phyloP scores from a whole-genome alignment of 2,329 filamentous ascomycete species.

The Verticillium albo-atrum region DNA sequence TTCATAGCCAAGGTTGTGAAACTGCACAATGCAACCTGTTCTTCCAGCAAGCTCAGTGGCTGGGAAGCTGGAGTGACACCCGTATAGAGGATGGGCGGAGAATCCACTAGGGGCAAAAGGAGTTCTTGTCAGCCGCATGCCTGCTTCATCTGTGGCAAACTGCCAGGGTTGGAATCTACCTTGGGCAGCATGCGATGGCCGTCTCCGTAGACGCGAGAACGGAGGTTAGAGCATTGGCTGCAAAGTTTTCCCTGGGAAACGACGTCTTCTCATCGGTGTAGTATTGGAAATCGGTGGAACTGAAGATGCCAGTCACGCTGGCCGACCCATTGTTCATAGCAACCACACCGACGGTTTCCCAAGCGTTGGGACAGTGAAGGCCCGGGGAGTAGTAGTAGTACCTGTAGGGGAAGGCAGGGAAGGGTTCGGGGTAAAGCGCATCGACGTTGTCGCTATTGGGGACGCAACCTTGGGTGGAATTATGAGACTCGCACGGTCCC shows the following conservation, averaged over 20 bases:
- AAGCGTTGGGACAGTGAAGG: conserved; percentile 15
- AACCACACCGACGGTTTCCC: conserved; percentile 16
- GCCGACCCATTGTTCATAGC: not conserved
- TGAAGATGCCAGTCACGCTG: not conserved
- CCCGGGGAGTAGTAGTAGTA: conserved; percentile 17
- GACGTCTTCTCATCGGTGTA: not conserved
- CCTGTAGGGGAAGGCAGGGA: not conserved
- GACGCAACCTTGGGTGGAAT: not conserved
- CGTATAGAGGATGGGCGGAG: not conserved
- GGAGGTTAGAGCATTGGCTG: not conserved
- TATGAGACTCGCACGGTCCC: not conserved
- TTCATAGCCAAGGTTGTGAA: not conserved
- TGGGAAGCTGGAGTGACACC: not conserved
- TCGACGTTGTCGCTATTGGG: not conserved
- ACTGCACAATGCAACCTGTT: not conserved
- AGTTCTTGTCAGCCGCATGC: not conserved
- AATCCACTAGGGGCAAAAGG: not conserved
- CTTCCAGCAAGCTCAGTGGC: not conserved
- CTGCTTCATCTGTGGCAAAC: no score
- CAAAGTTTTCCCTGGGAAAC: not conserved
- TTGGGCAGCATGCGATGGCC: not conserved
- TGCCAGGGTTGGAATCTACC: not conserved
- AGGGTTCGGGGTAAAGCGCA: not conserved
- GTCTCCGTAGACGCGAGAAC: not conserved
- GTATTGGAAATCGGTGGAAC: not conserved